Percentiles rank a stretch among this genome's conserved stretches.
Conservation (phyloP, 345 rosid genomes). For the Arabis alpina region DNA sequence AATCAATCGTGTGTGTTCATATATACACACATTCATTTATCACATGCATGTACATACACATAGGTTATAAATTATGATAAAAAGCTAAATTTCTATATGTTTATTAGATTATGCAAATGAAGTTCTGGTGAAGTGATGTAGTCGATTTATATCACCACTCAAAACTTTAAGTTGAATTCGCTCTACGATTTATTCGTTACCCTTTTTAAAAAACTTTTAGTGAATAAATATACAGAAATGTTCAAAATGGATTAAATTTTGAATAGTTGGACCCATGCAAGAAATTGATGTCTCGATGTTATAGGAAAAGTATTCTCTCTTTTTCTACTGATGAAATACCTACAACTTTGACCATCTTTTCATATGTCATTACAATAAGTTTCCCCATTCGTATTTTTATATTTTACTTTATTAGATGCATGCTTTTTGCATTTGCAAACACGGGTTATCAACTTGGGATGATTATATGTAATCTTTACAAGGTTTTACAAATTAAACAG, state of each 20-base stretch:
- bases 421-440: too few species aligned
- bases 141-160: too few species aligned
- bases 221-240: not conserved
- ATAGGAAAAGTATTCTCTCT: slow-evolving; percentile 24
- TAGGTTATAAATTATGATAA: not conserved
- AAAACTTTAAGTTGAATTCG: too few species aligned
- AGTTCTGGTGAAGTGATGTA: too few species aligned
- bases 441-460: not conserved
- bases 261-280: slow-evolving; percentile 31
- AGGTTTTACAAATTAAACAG: not conserved
- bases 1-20: slow-evolving; percentile 31
- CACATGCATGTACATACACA: slow-evolving; percentile 18
- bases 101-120: too few species aligned
- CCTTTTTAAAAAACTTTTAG: not conserved
- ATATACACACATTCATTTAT: not conserved
- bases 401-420: not conserved
- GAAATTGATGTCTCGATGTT: slow-evolving; percentile 30
- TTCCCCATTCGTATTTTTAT: not conserved
- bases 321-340: slow-evolving; percentile 11
- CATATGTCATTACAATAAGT: slow-evolving; percentile 13
- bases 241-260: not conserved
- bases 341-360: slow-evolving; percentile 42
- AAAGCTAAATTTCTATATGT: too few species aligned
- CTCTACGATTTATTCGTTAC: not conserved
- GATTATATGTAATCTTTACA: not conserved